phyloP scores from a whole-genome alignment of 768 basidiomycete genomes.

The Rhizopogon vesiculosus region DNA sequence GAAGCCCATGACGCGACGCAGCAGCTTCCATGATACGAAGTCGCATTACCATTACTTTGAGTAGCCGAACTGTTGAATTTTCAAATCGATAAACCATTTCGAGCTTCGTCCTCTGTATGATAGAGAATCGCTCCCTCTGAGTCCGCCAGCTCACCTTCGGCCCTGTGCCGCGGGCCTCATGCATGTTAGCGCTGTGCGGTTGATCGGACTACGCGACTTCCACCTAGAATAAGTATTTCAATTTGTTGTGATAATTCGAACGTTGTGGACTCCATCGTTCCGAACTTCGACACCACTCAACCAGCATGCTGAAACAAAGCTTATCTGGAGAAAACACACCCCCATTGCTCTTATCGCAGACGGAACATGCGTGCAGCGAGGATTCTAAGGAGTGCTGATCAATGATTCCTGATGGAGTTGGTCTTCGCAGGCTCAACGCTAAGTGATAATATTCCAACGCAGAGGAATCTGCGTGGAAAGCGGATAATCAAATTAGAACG shows the following conservation, averaged over 20 bases:
- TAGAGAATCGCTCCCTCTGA: background rate
- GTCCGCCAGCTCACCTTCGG: background rate
- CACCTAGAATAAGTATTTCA: too few relatives aligned
- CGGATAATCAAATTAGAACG: background rate
- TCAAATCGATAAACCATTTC: background rate
- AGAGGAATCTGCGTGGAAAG: background rate
- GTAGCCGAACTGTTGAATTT: background rate
- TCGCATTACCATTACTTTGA: background rate
- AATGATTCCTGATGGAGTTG: background rate
- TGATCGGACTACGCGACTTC: too few relatives aligned
- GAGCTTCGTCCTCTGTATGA: background rate
- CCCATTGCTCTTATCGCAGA: background rate
- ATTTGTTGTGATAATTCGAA: too few relatives aligned
- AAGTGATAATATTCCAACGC: background rate
- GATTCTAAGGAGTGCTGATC: background rate
- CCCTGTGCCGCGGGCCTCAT: too few relatives aligned
- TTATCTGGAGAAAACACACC: too few relatives aligned
- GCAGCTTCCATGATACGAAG: background rate
- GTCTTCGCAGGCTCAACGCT: background rate
- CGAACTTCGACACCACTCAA: background rate
- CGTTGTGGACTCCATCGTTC: background rate
- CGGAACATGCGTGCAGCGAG: too few relatives aligned
- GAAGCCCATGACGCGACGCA: background rate
- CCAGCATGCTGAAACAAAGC: background rate
- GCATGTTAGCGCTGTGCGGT: too few relatives aligned